Evolutionary conservation across 2,329 filamentous ascomycete genomes (phyloP).

Genomic region (Lecanicillium sp.): DNA sequence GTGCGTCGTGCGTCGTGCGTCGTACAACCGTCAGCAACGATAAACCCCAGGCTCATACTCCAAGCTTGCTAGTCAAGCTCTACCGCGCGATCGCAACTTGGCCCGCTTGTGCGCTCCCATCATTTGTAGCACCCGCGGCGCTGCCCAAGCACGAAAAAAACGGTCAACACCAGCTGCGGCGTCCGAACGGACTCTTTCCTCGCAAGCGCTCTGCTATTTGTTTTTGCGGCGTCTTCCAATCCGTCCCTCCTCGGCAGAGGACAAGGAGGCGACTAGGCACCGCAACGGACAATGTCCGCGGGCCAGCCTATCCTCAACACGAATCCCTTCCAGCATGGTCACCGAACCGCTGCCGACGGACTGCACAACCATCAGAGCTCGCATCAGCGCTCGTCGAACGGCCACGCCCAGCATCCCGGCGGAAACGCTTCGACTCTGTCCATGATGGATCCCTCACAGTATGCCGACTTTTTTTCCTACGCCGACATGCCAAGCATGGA

Average conservation of each 20-base stretch:
- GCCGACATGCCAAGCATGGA: conserved; percentile 29
- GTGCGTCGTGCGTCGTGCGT: too few species aligned
- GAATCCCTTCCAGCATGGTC: conserved; percentile 22
- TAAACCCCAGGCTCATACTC: too few species aligned
- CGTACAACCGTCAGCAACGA: too few species aligned
- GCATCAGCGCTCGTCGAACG: background rate
- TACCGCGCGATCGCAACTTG: too few species aligned
- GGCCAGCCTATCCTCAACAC: conserved; percentile 19
- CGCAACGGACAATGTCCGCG: conserved; percentile 20
- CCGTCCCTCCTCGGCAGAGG: conserved; percentile 6
- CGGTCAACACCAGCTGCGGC: too few species aligned
- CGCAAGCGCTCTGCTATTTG: background rate
- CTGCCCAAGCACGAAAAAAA: too few species aligned
- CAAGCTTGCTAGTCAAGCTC: too few species aligned
- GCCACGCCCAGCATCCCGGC: conserved; percentile 3
- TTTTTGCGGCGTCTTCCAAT: conserved; percentile 3
- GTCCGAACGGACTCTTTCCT: background rate
- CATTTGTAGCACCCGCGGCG: too few species aligned
- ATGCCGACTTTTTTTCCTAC: conserved; percentile 47
- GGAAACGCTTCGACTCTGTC: background rate
- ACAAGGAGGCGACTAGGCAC: conserved; percentile 3
- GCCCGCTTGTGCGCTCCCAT: too few species aligned
- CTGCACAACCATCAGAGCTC: conserved; percentile 1
- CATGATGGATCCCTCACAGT: conserved; percentile 39
- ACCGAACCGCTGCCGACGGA: conserved; percentile 12